Conservation (phyloP, 2,329 filamentous ascomycete genomes). For the Fusarium bulbicola region DNA sequence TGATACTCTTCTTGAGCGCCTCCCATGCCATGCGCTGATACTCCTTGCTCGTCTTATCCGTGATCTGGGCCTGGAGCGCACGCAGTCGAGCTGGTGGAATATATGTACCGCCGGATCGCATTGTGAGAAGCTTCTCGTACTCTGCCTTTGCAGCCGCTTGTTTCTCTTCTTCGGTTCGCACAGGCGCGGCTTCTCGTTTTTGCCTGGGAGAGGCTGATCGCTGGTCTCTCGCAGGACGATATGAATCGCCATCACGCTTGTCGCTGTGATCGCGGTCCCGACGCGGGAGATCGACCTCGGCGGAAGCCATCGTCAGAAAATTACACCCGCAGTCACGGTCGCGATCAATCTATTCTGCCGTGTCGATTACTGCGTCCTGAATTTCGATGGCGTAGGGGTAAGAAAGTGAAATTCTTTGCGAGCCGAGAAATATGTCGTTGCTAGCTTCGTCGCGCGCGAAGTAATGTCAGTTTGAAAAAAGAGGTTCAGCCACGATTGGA, state of each 20-base stretch:
- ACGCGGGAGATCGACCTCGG: slow-evolving; percentile 53
- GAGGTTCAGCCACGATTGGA: slow-evolving; percentile 24
- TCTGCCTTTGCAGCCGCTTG: slow-evolving; percentile 89
- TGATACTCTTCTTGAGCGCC: slow-evolving; percentile 97
- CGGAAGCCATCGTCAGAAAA: slow-evolving; percentile 54
- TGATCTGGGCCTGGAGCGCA: slow-evolving; percentile 95
- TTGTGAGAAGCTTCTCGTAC: slow-evolving; percentile 89
- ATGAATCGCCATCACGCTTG: slow-evolving; percentile 60
- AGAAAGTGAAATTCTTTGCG: slow-evolving; percentile 14
- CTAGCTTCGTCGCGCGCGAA: slow-evolving; percentile 21
- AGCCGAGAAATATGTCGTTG: slow-evolving; percentile 23
- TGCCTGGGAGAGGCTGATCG: slow-evolving; percentile 42
- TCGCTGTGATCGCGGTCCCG: slow-evolving; percentile 49
- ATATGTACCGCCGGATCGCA: slow-evolving; percentile 95
- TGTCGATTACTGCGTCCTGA: background rate
- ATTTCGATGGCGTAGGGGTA: slow-evolving; percentile 24
- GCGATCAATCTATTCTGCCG: background rate
- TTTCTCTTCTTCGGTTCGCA: slow-evolving; percentile 80
- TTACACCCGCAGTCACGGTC: background rate
- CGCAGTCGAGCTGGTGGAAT: slow-evolving; percentile 91
- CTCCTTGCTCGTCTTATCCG: slow-evolving; percentile 94
- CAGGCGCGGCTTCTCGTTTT: slow-evolving; percentile 50
- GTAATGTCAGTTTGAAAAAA: slow-evolving; percentile 27
- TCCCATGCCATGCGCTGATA: slow-evolving; percentile 99
- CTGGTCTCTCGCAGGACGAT: slow-evolving; percentile 53